phyloP scores from a whole-genome alignment of 805 yeast species.

The Metschnikowia bowlesiae region DNA sequence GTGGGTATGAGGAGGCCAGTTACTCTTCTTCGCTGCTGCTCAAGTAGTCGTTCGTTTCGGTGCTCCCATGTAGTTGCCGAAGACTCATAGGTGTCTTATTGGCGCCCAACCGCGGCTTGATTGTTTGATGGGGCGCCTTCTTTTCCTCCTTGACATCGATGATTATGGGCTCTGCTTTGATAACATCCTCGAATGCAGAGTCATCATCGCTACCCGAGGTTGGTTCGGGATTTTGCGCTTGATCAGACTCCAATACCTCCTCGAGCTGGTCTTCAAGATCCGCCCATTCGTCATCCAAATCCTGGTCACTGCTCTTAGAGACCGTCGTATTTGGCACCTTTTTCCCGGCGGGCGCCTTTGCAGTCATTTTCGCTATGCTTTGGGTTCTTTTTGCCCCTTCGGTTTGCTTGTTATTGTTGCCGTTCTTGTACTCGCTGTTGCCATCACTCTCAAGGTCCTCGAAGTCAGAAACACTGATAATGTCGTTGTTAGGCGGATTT shows the following conservation, averaged over 20 bases:
- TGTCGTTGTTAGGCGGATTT: slow-evolving; percentile 11
- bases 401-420: background rate
- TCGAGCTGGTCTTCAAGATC: slow-evolving; percentile 41
- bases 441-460: slow-evolving; percentile 27
- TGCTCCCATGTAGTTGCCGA: slow-evolving; percentile 31
- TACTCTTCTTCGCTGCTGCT: slow-evolving; percentile 34
- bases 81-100: slow-evolving; percentile 35
- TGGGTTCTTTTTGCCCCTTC: background rate
- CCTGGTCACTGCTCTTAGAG: slow-evolving; percentile 12
- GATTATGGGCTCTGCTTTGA: slow-evolving; percentile 21
- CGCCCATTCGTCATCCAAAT: slow-evolving; percentile 37
- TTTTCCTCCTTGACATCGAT: slow-evolving; percentile 25
- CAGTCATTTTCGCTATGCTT: background rate
- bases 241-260: slow-evolving; percentile 31
- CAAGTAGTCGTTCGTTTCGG: slow-evolving; percentile 20
- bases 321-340: background rate
- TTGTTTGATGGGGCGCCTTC: slow-evolving; percentile 3
- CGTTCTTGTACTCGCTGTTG: slow-evolving; percentile 1
- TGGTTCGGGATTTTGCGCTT: slow-evolving; percentile 7
- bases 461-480: slow-evolving; percentile 36
- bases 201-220: slow-evolving; percentile 23
- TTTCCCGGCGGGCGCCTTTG: background rate
- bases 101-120: slow-evolving; percentile 2
- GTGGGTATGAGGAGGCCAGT: background rate
- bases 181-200: slow-evolving; percentile 18